Evolutionary conservation across 805 yeast genomes (phyloP).

Genomic region (Lipomyces lipofer): DNA sequence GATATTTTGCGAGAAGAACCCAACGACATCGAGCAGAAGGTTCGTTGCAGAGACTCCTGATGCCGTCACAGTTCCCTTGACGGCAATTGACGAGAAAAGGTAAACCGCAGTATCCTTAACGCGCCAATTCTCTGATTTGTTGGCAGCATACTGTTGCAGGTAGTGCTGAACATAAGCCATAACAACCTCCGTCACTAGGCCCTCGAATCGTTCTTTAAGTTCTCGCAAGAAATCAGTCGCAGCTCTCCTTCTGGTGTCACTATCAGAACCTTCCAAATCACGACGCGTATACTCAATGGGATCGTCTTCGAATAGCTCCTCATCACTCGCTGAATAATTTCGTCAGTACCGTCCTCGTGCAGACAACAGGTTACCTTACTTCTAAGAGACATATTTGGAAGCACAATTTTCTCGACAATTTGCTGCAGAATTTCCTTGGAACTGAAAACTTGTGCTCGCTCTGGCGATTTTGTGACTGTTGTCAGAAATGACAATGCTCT

Average conservation of each 20-base stretch:
- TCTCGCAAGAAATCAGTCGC: slow-evolving; percentile 91
- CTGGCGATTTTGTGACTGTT: slow-evolving; percentile 70
- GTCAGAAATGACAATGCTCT: slow-evolving; percentile 80
- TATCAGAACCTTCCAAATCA: slow-evolving; percentile 92
- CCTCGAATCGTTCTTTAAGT: slow-evolving; percentile 75
- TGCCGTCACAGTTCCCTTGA: slow-evolving; percentile 84
- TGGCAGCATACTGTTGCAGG: slow-evolving; percentile 51
- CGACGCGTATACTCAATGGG: slow-evolving; percentile 90
- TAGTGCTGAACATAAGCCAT: slow-evolving; percentile 70
- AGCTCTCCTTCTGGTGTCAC: slow-evolving; percentile 87
- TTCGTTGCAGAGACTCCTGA: slow-evolving; percentile 88
- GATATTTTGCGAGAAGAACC: slow-evolving; percentile 76
- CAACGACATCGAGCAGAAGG: slow-evolving; percentile 78
- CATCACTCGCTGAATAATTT: slow-evolving; percentile 61
- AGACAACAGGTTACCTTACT: background rate
- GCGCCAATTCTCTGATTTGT: slow-evolving; percentile 65
- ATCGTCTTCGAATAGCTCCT: slow-evolving; percentile 93
- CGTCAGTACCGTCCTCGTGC: background rate
- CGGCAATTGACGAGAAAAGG: slow-evolving; percentile 83
- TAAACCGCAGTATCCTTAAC: slow-evolving; percentile 84
- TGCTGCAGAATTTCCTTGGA: slow-evolving; percentile 64
- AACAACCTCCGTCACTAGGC: slow-evolving; percentile 70
- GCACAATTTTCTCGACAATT: slow-evolving; percentile 75
- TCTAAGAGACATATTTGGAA: slow-evolving; percentile 85
- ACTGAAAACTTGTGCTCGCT: slow-evolving; percentile 61